phyloP scores from a whole-genome alignment of 2,329 filamentous ascomycete species.

The Scedosporium aurantiacum region DNA sequence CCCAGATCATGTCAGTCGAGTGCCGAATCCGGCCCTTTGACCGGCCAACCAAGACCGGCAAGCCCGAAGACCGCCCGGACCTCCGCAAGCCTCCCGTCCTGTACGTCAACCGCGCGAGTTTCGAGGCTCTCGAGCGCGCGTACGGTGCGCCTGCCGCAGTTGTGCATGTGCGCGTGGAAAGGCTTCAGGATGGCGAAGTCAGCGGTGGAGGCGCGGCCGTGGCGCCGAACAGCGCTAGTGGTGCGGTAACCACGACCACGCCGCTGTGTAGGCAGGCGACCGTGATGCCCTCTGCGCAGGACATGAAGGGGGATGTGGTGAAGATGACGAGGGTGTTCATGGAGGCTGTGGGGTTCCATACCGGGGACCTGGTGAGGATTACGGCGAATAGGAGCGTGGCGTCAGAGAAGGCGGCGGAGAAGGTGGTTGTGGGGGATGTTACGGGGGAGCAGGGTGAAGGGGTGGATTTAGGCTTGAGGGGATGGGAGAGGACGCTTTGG shows the following conservation, averaged over 20 bases:
- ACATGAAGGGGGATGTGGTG: slow-evolving; percentile 30
- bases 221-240: background rate
- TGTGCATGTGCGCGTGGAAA: slow-evolving; percentile 1
- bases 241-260: background rate
- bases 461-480: slow-evolving; percentile 13
- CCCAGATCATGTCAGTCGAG: slow-evolving; percentile 3
- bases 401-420: slow-evolving; percentile 35
- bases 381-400: slow-evolving; percentile 31
- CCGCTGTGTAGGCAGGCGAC: slow-evolving; percentile 3
- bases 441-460: slow-evolving; percentile 17
- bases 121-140: slow-evolving; percentile 5
- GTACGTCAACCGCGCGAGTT: background rate
- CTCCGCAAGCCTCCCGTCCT: slow-evolving; percentile 5
- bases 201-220: background rate
- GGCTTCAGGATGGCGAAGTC: slow-evolving; percentile 1
- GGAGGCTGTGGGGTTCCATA: slow-evolving; percentile 58
- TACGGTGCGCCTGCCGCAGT: background rate
- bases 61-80: slow-evolving; percentile 3
- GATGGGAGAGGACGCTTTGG: slow-evolving; percentile 24
- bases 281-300: slow-evolving; percentile 1
- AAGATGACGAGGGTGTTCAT: slow-evolving; percentile 66
- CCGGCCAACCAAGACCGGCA: slow-evolving; percentile 2
- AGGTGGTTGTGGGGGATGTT: slow-evolving; percentile 52
- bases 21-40: slow-evolving; percentile 6
- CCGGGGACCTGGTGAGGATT: slow-evolving; percentile 55